Conservation (phyloP, 2,329 filamentous ascomycete genomes). For the Chaetomiaceae sp. region DNA sequence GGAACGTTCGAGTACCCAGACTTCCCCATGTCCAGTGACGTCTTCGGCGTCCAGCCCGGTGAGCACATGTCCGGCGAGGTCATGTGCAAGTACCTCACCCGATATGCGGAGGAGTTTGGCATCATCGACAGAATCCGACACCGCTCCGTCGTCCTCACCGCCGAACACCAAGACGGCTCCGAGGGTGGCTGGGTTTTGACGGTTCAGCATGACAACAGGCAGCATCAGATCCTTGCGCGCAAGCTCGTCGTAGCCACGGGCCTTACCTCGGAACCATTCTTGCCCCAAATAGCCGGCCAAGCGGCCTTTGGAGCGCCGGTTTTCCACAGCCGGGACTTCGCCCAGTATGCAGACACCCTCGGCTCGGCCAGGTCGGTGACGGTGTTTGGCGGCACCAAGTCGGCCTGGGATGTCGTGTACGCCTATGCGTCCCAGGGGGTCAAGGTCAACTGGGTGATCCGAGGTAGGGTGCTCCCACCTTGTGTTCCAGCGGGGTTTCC, state of each 20-base stretch:
- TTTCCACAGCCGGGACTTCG: constrained; percentile 46
- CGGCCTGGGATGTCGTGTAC: constrained; percentile 60
- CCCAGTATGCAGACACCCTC: constrained; percentile 35
- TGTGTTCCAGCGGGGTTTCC: not conserved
- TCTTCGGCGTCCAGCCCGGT: constrained; percentile 41
- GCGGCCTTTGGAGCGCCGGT: constrained; percentile 41
- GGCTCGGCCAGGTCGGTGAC: constrained; percentile 39
- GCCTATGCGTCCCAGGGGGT: constrained; percentile 50
- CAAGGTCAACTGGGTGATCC: constrained; percentile 55
- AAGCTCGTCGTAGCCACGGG: constrained; percentile 52
- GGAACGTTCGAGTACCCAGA: constrained; percentile 70
- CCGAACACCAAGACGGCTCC: constrained; percentile 33
- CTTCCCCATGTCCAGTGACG: constrained; percentile 59
- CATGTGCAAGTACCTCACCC: constrained; percentile 42
- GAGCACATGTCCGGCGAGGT: constrained; percentile 43
- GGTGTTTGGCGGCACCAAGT: constrained; percentile 59
- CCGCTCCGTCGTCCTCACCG: constrained; percentile 35
- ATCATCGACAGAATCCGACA: constrained; percentile 37
- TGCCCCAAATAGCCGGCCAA: constrained; percentile 42
- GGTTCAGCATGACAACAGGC: constrained; percentile 14
- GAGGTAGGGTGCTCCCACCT: constrained; percentile 31
- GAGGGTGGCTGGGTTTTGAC: constrained; percentile 40
- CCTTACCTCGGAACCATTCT: constrained; percentile 43
- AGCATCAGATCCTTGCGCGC: constrained; percentile 32
- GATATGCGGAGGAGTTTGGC: constrained; percentile 39